These are phyloP conservation scores for Brassica carinata DNA, from an alignment of 345 rosid genomes.

Conservation along the genomic window DNA sequence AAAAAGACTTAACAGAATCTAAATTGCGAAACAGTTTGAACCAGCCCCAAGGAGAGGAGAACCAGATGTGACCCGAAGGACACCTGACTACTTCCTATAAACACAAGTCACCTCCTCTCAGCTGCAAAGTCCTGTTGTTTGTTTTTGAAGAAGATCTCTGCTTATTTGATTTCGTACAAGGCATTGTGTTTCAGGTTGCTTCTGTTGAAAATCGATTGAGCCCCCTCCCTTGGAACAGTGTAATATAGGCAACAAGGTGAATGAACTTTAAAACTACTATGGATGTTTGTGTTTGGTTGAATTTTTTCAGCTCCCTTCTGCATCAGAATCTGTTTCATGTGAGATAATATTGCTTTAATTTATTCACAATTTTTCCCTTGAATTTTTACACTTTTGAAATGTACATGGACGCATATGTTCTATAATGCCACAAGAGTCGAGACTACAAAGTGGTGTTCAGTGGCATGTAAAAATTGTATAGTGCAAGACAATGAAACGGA, in stretches of 20 bases:
- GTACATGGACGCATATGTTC: neutral
- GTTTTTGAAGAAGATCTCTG: slow-evolving; percentile 39
- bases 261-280: slow-evolving; percentile 22
- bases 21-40: slow-evolving; percentile 66
- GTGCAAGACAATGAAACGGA: neutral
- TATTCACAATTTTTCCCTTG: neutral
- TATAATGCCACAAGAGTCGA: neutral
- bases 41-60: slow-evolving; percentile 99
- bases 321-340: slow-evolving; percentile 31
- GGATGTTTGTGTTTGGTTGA: slow-evolving; percentile 35
- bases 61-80: slow-evolving; percentile 95
- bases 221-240: slow-evolving; percentile 31
- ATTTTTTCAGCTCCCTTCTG: slow-evolving; percentile 28
- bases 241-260: slow-evolving; percentile 38
- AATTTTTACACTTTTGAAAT: neutral
- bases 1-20: neutral
- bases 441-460: neutral
- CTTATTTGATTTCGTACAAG: slow-evolving; percentile 37
- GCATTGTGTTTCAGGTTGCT: slow-evolving; percentile 24
- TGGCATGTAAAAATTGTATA: neutral
- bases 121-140: slow-evolving; percentile 32
- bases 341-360: slow-evolving; percentile 20
- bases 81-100: slow-evolving; percentile 93
- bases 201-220: slow-evolving; percentile 16
- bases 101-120: slow-evolving; percentile 12